Base-by-base conservation (phyloP, 306 rosid genomes). In the Vigna hirtella region DNA sequence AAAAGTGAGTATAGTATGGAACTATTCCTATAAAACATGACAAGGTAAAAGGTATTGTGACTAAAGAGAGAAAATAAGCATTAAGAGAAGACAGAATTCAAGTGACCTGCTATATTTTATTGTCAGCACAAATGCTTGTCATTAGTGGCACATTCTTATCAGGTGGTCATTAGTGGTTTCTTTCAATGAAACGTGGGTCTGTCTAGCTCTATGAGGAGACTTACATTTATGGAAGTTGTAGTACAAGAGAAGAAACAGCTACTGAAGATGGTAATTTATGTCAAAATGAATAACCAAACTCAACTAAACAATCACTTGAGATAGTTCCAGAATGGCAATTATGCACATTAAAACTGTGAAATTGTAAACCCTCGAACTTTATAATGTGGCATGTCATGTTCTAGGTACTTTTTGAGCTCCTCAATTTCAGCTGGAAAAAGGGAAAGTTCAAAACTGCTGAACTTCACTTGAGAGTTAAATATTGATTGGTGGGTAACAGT, bases 171-270 rank as follows among this genome's bases (percentile, higher is more conserved):
- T 45, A 26, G 69, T 71, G 85, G 71, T 66, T 84, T 76, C 81
- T 76, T 79, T 84, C 77, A 71, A 13, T 71, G 73, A 48, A 42
- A 80, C 73, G 81, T 71, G 71, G 82, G 13, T 80, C 24, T 72
- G 82, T 51, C 77, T 76, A 49, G 69, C 78, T 58, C 68, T 49
- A 57, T 48, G 8, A 8, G 83, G 78, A 73, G 43, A 43, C 55
- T 52, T 30, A 15, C 78, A 79, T 16, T 48, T 72, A 61, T 58
- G 65, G 66, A 80, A 28, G 14, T 40, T 71, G 20, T 64, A 42
- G 38, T 52, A 79, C 48, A 48, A 72, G 59, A 72, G 78, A 72
- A 79, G 18, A 79, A 72, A 76, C 11, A 75, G 45, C 30, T 53
- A 64, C 74, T 45, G 38, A 81, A 76, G 52, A 17, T 59, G 42